phyloP scores from a whole-genome alignment of 2,329 filamentous ascomycete genomes.

The Trichoderma cornu-damae region DNA sequence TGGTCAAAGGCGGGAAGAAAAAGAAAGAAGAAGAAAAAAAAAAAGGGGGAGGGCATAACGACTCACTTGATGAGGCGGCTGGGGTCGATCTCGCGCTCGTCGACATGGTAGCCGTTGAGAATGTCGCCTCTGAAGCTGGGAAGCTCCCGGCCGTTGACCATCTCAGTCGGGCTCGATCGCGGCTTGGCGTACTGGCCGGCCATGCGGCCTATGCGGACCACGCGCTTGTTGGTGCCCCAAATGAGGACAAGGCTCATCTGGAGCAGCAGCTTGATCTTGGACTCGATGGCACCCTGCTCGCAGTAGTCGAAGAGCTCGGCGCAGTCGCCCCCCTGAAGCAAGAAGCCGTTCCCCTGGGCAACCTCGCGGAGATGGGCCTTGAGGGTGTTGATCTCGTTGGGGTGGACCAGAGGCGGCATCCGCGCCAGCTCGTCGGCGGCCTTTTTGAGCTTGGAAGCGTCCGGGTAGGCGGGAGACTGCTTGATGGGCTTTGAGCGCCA shows the following conservation, averaged over 20 bases:
- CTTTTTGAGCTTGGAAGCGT: constrained; percentile 53
- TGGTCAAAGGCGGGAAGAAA: background rate
- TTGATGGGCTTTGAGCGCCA: constrained; percentile 77
- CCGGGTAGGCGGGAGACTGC: constrained; percentile 66
- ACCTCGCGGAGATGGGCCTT: constrained; percentile 78
- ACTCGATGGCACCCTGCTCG: constrained; percentile 79
- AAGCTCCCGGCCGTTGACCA: constrained; percentile 71
- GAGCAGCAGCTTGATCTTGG: constrained; percentile 91
- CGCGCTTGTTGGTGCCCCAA: constrained; percentile 74
- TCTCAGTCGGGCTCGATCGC: constrained; percentile 80
- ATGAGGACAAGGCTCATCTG: constrained; percentile 97
- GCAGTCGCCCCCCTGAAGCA: constrained; percentile 94
- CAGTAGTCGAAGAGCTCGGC: constrained; percentile 98
- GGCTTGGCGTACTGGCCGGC: constrained; percentile 98
- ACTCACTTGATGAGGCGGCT: constrained; percentile 66
- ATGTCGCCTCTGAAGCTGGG: constrained; percentile 94
- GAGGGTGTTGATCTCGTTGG: constrained; percentile 72
- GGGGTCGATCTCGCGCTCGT: constrained; percentile 77
- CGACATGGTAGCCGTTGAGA: constrained; percentile 76
- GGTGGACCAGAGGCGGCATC: constrained; percentile 74
- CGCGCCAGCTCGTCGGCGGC: constrained; percentile 60
- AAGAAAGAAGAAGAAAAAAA: background rate
- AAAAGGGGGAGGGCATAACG: too few relatives aligned
- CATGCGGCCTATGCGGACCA: constrained; percentile 92
- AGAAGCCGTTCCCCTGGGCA: constrained; percentile 82